These are phyloP conservation scores for Trichophyton benhamiae DNA, from an alignment of 2,329 filamentous ascomycete species.

Conservation along the genomic window DNA sequence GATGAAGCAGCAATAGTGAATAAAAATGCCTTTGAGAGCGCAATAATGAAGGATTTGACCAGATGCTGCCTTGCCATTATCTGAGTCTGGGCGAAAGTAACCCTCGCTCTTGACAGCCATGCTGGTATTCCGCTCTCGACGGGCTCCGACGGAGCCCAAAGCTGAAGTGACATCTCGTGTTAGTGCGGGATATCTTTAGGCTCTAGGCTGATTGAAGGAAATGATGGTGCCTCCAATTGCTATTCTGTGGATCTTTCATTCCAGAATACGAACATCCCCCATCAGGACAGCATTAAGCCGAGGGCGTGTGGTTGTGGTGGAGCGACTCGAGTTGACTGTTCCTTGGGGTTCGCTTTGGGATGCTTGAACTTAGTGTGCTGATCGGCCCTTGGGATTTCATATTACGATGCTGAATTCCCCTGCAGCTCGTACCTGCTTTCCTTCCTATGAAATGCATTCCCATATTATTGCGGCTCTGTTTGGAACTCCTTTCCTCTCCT, in stretches of 20 bases:
- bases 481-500: neutral
- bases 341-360: neutral
- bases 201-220: neutral
- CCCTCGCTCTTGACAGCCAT: neutral
- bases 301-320: neutral
- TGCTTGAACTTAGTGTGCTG: neutral
- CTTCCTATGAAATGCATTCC: neutral
- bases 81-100: too few species aligned
- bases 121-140: neutral
- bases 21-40: too few species aligned
- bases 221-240: neutral
- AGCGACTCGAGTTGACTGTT: neutral
- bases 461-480: neutral
- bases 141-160: neutral
- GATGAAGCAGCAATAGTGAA: too few species aligned
- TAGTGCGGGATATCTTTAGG: neutral
- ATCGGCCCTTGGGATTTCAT: neutral
- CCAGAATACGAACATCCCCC: neutral
- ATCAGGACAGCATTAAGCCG: neutral
- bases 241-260: neutral
- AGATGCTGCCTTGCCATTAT: too few species aligned
- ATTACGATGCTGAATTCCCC: constrained; percentile 1
- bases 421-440: neutral
- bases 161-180: neutral
- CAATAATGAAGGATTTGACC: too few species aligned